Base-by-base conservation (phyloP, 176 grass and related monocot species). In the Zoysia japonica region DNA sequence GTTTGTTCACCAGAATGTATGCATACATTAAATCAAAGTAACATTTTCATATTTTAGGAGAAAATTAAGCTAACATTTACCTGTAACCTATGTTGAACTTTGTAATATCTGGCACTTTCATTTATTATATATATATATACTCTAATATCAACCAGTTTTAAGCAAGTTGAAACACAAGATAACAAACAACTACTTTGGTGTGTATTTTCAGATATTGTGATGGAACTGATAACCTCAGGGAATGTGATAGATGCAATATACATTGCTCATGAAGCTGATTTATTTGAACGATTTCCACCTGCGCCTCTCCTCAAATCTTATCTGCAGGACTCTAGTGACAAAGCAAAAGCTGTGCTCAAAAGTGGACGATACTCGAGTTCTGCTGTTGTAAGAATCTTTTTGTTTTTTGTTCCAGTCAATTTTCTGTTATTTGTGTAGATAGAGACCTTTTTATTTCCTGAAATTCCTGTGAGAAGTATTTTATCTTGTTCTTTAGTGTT, bases 201-300 rank as follows among this genome's bases (percentile, higher is more conserved):
- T 38, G 71, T 43, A n/a, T 62, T 83, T 81, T 82, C 88, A 91
- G 93, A 85, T 85, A 62, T 91, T 77, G 76, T 97, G 68, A 71
- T 82, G 13, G 89, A 97, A 67, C 66, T 93, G 75, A 41, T 85
- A 72, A 87, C 82, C 65, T 80, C 80, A 63, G 88, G 86, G 41
- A 91, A 93, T 79, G 81, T 59, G 61, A 78, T 93, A 55, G 93
- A 93, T 45, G 84, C 86, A 42, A 85, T 93, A 85, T 89, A 91
- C 87, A 62, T 97, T 76, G 86, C 82, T 67, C 49, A 91, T 17
- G 90, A 97, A 68, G 80, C 86, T 50, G 78, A 82, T 85, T 91
- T 91, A 80, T 65, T 84, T 8, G 80, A 87, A 78, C 82, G 2
- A 80, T 91, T 83, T 82, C 76, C 90, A 70, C 90, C 90, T 47